phyloP scores from a whole-genome alignment of 2,329 filamentous ascomycete species.

The Phaeosphaeria sp. region DNA sequence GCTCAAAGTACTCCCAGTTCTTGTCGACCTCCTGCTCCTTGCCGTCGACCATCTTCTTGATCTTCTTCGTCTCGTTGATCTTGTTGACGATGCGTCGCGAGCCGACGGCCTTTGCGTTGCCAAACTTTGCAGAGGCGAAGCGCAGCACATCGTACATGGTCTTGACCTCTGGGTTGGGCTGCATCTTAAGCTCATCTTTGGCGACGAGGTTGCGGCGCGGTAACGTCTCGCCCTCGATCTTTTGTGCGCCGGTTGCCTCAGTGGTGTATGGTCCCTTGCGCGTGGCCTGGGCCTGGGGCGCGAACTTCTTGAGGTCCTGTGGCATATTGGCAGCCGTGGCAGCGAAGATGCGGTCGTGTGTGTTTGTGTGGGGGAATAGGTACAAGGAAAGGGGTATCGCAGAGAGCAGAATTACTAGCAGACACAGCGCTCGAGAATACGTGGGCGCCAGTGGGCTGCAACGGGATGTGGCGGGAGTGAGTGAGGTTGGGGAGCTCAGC shows the following conservation, averaged over 20 bases:
- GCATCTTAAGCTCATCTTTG: conserved; percentile 72
- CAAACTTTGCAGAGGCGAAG: conserved; percentile 66
- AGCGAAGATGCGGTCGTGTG: conserved; percentile 7
- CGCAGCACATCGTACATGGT: conserved; percentile 83
- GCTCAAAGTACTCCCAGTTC: conserved; percentile 90
- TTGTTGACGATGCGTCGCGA: conserved; percentile 76
- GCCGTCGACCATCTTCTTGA: conserved; percentile 87
- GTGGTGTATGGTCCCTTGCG: conserved; percentile 78
- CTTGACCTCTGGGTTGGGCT: conserved; percentile 71
- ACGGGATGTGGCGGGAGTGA: conserved; percentile 14
- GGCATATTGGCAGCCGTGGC: conserved; percentile 32
- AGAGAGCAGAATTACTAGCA: conserved; percentile 16
- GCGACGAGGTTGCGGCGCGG: conserved; percentile 76
- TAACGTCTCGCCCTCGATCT: conserved; percentile 81
- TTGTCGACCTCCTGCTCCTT: conserved; percentile 82
- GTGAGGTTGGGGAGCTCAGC: conserved; percentile 12
- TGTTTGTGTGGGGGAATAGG: conserved; percentile 17
- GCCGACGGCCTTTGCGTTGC: conserved; percentile 64
- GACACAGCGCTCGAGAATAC: conserved; percentile 13
- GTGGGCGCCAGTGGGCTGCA: conserved; percentile 33
- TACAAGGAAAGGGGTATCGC: conserved; percentile 27
- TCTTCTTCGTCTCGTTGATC: conserved; percentile 85
- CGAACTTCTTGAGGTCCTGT: conserved; percentile 56
- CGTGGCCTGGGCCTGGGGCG: conserved; percentile 55
- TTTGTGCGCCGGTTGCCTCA: conserved; percentile 71